A percentile compares a stretch with the other conserved stretches of the same genome.
Evolutionary conservation across 2,329 filamentous ascomycete species (phyloP).

Genomic region (Rutstroemia sp.): DNA sequence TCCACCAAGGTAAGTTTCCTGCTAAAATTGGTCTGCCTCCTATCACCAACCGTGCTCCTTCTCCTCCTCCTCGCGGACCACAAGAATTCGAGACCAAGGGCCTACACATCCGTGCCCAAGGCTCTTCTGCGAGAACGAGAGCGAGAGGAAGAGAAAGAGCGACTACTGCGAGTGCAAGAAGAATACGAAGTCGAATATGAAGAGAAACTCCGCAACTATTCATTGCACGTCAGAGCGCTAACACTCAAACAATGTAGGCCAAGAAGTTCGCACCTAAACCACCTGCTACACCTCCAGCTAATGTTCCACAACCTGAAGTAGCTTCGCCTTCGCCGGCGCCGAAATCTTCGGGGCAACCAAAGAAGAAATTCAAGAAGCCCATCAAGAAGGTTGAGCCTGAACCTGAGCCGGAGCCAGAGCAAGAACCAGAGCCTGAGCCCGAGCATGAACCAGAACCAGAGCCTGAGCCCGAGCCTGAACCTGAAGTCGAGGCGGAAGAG

Average conservation of each 20-base stretch:
- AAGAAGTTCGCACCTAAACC: constrained; percentile 10
- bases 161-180: background rate
- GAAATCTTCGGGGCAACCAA: background rate
- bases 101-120: background rate
- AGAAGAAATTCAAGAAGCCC: constrained; percentile 32
- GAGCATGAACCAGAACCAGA: constrained; percentile 31
- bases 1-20: constrained; percentile 10
- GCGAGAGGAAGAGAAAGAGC: background rate
- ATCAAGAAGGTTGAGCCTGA: constrained; percentile 33
- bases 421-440: constrained; percentile 26
- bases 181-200: background rate
- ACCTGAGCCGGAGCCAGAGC: constrained; percentile 21
- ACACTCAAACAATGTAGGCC: constrained; percentile 10
- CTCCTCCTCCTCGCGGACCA: constrained; percentile 3
- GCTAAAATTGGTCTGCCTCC: constrained; percentile 5
- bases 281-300: constrained; percentile 10
- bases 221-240: constrained; percentile 7
- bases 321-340: constrained; percentile 4
- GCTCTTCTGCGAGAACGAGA: background rate
- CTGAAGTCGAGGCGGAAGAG: background rate
- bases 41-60: constrained; percentile 7
- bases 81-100: background rate
- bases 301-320: constrained; percentile 4
- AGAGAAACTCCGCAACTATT: constrained; percentile 4
- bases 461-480: constrained; percentile 39